A percentile compares a stretch with the other conserved stretches of the same genome.
Conservation (phyloP, 2,329 filamentous ascomycete genomes). For the Arthrobotrys megalospora region DNA sequence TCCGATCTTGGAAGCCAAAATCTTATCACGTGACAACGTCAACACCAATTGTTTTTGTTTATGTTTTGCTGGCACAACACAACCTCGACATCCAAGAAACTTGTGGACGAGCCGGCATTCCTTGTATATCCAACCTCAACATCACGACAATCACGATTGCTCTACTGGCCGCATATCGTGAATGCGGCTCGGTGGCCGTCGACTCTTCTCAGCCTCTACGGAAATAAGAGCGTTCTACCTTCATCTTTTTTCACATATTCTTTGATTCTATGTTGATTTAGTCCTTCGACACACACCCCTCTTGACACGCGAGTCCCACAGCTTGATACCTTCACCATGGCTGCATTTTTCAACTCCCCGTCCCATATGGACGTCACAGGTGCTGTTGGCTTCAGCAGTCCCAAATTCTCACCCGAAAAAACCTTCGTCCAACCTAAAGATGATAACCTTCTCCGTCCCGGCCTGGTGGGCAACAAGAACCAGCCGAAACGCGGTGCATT, state of each 20-base stretch:
- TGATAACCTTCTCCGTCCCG: conserved; percentile 52
- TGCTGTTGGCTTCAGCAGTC: conserved; percentile 51
- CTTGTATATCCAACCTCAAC: conserved; percentile 27
- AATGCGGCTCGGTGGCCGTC: conserved; percentile 23
- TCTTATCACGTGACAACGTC: conserved; percentile 31
- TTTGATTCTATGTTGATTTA: conserved; percentile 6
- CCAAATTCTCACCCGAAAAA: conserved; percentile 58
- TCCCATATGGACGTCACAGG: conserved; percentile 49
- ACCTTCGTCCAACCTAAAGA: conserved; percentile 57
- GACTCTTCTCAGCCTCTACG: conserved; percentile 8
- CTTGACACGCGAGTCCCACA: conserved; percentile 40
- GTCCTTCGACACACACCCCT: conserved; percentile 14
- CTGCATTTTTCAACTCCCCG: conserved; percentile 58
- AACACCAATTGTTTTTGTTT: conserved; percentile 57
- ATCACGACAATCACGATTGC: conserved; percentile 23
- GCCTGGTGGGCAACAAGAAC: conserved; percentile 53
- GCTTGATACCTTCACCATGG: conserved; percentile 49
- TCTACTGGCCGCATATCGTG: conserved; percentile 7
- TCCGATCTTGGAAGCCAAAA: conserved; percentile 2
- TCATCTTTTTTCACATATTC: conserved; percentile 10
- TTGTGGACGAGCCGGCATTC: conserved; percentile 25
- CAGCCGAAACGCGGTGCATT: conserved; percentile 42
- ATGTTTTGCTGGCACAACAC: conserved; percentile 54
- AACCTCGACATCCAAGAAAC: conserved; percentile 20
- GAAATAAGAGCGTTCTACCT: not conserved